Conservation (phyloP, 768 basidiomycete genomes). For the Daedaleopsis nitida region DNA sequence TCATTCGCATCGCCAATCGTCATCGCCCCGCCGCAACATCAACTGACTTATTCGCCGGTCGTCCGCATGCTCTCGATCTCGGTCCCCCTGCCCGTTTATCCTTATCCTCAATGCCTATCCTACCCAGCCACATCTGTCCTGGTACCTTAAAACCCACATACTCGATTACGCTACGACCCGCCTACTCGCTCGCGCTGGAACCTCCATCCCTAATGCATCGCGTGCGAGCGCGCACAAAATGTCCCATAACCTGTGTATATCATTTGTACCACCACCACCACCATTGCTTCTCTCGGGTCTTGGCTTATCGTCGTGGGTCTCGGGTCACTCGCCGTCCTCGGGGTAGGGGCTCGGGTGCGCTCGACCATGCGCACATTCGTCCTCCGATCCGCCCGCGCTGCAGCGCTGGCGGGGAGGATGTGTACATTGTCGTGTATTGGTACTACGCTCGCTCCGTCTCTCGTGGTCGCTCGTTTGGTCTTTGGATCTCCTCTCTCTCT, state of each 20-base stretch:
- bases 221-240: slow-evolving; percentile 16
- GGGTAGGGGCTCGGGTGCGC: slow-evolving; percentile 1
- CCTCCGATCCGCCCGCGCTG: not conserved
- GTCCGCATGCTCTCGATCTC: slow-evolving; percentile 11
- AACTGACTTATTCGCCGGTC: slow-evolving; percentile 14
- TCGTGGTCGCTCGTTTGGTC: not conserved
- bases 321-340: not conserved
- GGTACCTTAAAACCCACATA: slow-evolving; percentile 13
- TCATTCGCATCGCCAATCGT: not conserved
- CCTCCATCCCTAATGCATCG: not conserved
- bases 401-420: slow-evolving; percentile 5
- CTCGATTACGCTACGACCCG: slow-evolving; percentile 20
- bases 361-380: not conserved
- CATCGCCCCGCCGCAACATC: not conserved
- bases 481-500: not conserved
- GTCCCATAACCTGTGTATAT: slow-evolving; percentile 16
- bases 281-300: slow-evolving; percentile 5
- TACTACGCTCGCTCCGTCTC: slow-evolving; percentile 4
- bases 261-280: slow-evolving; percentile 18
- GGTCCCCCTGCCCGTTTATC: not conserved
- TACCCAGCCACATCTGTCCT: not conserved
- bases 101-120: slow-evolving; percentile 3
- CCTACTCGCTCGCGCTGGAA: not conserved
- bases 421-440: slow-evolving; percentile 22
- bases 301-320: not conserved